Conservation (phyloP, 78 protist species). For the Acrasis kona region DNA sequence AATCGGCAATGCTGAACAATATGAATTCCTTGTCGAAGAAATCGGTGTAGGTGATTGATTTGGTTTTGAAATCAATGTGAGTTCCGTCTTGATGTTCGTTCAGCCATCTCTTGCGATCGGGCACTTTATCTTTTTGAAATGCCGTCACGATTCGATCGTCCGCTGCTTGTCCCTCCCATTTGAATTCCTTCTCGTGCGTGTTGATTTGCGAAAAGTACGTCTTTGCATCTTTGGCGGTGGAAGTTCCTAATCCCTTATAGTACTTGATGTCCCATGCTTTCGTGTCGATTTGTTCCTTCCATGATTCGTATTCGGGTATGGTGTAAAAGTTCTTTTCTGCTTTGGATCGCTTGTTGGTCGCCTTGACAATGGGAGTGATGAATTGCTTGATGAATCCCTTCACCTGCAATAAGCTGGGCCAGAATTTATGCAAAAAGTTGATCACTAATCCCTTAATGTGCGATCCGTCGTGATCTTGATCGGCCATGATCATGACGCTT, state of each 20-base stretch:
- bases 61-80: constrained; percentile 33
- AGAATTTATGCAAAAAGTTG: constrained; percentile 88
- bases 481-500: constrained; percentile 97
- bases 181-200: constrained; percentile 61
- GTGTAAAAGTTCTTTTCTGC: constrained; percentile 73
- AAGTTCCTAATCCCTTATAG: constrained; percentile 99
- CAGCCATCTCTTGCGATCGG: constrained; percentile 93
- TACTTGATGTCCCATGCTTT: constrained; percentile 76
- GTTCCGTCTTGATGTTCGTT: constrained; percentile 25
- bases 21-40: constrained; percentile 91
- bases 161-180: constrained; percentile 38
- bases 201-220: constrained; percentile 81
- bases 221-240: constrained; percentile 78
- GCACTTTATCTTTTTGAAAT: constrained; percentile 65
- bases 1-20: constrained; percentile 84
- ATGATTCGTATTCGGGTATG: constrained; percentile 72
- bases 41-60: constrained; percentile 11
- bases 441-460: constrained; percentile 99
- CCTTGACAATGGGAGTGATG: constrained; percentile 97
- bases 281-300: constrained; percentile 30
- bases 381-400: constrained; percentile 89
- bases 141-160: constrained; percentile 67
- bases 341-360: constrained; percentile 27
- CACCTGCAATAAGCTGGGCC: constrained; percentile 87
- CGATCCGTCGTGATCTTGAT: constrained; percentile 99